Evolutionary conservation across 2,329 filamentous ascomycete species (phyloP), one percentile per base, ranked within the genome.

Genomic region (Colletotrichum graminicola): DNA sequence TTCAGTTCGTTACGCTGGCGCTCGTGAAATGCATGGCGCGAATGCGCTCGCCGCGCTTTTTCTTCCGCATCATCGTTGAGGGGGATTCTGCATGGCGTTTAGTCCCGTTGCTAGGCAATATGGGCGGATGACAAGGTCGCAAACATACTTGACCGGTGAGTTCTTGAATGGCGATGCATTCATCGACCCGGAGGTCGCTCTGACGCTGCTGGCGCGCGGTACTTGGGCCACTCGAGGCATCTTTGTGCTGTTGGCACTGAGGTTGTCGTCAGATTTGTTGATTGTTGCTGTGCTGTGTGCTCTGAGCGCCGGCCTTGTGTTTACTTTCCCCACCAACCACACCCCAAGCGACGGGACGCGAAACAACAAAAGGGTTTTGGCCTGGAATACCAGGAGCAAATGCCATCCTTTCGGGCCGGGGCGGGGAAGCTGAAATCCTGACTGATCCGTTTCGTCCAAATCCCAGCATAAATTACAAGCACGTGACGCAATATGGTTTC

Each of bases 31-130:
- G 93, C 94, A 83, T 97, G 94, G 78, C 96, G 92, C 73, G 93
- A 94, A 79, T 96, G 93, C 78, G 95, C 86, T 61, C 96, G 92
- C 76, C 92, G 92, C 60, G 94, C 95, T 82, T 97, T 97, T 84
- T 99, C 96, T 76, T 92, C 90, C 72, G 90, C 91, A 86, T 99
- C 96, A 84, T 99, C 96, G 84, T 98, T 98, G 74, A 99, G 89
- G 45, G 96, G 95, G 72, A 99, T 97, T 80, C 94, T 97, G 77
- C 1, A 16, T 36, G 29, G 59, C 68, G 61, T 69, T 69, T 67
- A 62, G 64, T 56, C 61, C 41, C 43, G 70, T 74, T 75, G 76
- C 67, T 67, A 59, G 43, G 70, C 64, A 72, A 60, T 26, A 43
- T 39, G 29, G 57, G 56, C 54, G 41, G 39, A 11, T 5, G 41